Percentiles rank a stretch among this genome's conserved stretches.
Evolutionary conservation across 306 rosid species (phyloP).

Genomic region (Abrus precatorius): DNA sequence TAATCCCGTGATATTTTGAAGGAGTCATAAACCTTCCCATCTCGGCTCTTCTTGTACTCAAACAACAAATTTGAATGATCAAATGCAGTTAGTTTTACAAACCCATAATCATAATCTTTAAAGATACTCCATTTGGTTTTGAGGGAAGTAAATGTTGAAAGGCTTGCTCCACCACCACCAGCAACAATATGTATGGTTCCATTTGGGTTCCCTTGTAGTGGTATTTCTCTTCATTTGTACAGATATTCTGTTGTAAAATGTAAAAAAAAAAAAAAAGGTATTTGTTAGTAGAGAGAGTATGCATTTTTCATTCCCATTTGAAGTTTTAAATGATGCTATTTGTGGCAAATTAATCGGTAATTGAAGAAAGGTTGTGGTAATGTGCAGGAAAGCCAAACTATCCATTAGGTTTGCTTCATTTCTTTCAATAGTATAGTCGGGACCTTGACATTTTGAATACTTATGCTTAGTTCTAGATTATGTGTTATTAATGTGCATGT

Average conservation of each 20-base stretch:
- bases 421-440: constrained; percentile 2
- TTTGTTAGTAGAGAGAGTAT: constrained; percentile 23
- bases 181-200: constrained; percentile 94
- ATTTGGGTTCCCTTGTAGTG: constrained; percentile 66
- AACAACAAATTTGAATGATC: constrained; percentile 81
- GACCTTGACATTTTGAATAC: background rate
- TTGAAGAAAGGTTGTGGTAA: background rate
- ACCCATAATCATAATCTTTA: constrained; percentile 75
- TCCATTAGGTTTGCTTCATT: background rate
- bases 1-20: constrained; percentile 75
- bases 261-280: background rate
- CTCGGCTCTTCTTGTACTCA: constrained; percentile 91
- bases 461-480: background rate
- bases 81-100: constrained; percentile 78
- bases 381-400: background rate
- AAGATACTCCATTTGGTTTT: constrained; percentile 82
- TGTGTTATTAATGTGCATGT: background rate
- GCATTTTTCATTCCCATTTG: constrained; percentile 15
- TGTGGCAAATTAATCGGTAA: background rate
- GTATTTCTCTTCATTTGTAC: constrained; percentile 76
- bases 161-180: constrained; percentile 85
- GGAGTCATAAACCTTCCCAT: constrained; percentile 83
- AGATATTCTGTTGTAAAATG: constrained; percentile 65
- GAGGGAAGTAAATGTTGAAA: constrained; percentile 65
- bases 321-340: constrained; percentile 16